Conservation (phyloP, 1,284 basidiomycete genomes). For the Xanthoconium separans region DNA sequence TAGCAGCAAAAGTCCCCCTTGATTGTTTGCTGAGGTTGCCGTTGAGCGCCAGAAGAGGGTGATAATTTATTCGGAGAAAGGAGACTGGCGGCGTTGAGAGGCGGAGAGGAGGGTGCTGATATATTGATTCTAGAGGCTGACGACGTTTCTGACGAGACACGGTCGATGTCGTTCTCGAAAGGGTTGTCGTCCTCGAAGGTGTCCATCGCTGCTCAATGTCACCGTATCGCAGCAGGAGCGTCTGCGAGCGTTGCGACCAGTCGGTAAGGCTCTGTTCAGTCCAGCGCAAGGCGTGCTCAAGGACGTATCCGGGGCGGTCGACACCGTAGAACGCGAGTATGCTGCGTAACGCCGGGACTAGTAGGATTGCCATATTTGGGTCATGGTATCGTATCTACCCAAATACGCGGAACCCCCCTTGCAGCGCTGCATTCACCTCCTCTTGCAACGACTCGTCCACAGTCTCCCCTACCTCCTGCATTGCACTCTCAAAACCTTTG, state of each 20-base stretch:
- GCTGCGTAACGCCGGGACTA: slow-evolving; percentile 9
- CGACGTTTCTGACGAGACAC: slow-evolving; percentile 60
- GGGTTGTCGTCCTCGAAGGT: slow-evolving; percentile 78
- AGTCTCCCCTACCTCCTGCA: slow-evolving; percentile 22
- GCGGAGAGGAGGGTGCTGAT: slow-evolving; percentile 65
- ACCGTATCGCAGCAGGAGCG: not conserved
- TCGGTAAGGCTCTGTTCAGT: not conserved
- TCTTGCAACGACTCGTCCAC: slow-evolving; percentile 25
- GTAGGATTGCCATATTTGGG: slow-evolving; percentile 30
- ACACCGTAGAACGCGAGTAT: not conserved
- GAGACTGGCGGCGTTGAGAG: slow-evolving; percentile 39
- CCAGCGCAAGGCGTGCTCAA: not conserved
- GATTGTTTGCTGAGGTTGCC: slow-evolving; percentile 46
- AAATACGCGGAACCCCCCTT: slow-evolving; percentile 55
- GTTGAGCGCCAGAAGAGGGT: slow-evolving; percentile 54
- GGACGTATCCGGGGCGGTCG: not conserved
- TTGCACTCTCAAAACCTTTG: slow-evolving; percentile 51
- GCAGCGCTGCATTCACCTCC: slow-evolving; percentile 32
- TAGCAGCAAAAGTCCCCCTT: slow-evolving; percentile 77
- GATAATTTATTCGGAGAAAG: slow-evolving; percentile 47
- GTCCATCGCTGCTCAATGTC: slow-evolving; percentile 46
- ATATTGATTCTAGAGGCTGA: slow-evolving; percentile 61
- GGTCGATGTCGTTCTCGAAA: slow-evolving; percentile 66
- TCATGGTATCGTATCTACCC: slow-evolving; percentile 38
- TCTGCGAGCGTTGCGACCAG: not conserved